Percentiles rank a stretch among this genome's conserved stretches.
These are phyloP conservation scores for Tylopilus subfusipes DNA, from an alignment of 768 basidiomycete genomes.

Conservation along the genomic window DNA sequence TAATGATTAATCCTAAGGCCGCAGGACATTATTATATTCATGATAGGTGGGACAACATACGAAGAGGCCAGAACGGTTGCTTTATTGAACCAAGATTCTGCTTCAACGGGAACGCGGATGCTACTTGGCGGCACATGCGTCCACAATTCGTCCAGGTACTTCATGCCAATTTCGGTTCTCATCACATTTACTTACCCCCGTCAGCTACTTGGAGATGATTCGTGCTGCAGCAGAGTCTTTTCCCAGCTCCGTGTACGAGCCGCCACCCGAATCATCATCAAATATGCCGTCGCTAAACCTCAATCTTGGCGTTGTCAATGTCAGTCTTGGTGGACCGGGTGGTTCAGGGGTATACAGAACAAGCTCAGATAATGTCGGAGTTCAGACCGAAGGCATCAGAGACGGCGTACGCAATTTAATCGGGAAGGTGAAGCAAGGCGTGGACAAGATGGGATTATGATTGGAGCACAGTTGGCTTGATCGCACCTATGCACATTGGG, in stretches of 20 bases:
- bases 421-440: slow-evolving; percentile 86
- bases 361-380: slow-evolving; percentile 64
- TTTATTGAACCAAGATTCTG: slow-evolving; percentile 79
- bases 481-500: background rate
- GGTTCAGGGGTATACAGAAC: slow-evolving; percentile 85
- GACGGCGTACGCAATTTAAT: slow-evolving; percentile 86
- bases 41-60: slow-evolving; percentile 95
- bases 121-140: slow-evolving; percentile 92
- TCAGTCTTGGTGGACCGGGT: slow-evolving; percentile 85
- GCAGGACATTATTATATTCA: slow-evolving; percentile 94
- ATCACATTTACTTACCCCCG: slow-evolving; percentile 6
- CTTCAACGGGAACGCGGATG: slow-evolving; percentile 64
- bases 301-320: slow-evolving; percentile 88
- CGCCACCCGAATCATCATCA: slow-evolving; percentile 68
- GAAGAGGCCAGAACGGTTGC: slow-evolving; percentile 88
- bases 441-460: slow-evolving; percentile 52
- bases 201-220: slow-evolving; percentile 87
- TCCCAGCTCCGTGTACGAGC: slow-evolving; percentile 65
- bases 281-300: slow-evolving; percentile 82
- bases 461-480: background rate
- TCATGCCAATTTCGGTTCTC: background rate
- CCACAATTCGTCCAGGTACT: slow-evolving; percentile 90
- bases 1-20: slow-evolving; percentile 48
- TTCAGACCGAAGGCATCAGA: slow-evolving; percentile 83
- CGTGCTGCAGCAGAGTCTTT: slow-evolving; percentile 63